Conservation (phyloP, 768 basidiomycete genomes). For the Rhizopogon vesiculosus region DNA sequence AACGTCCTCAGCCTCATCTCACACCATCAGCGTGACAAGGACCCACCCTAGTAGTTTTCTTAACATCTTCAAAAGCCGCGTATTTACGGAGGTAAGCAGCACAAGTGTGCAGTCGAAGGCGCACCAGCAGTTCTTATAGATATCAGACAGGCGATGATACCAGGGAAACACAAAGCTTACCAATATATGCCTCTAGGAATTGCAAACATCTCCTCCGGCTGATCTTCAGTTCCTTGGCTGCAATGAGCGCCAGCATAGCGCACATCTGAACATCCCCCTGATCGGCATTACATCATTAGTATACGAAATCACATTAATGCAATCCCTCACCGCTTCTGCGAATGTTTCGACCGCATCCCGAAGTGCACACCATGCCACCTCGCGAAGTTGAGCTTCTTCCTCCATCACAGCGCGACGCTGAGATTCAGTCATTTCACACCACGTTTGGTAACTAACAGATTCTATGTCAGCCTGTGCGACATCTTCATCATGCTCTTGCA, state of each 20-base stretch:
- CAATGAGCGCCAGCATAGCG: constrained; percentile 63
- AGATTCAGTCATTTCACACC: constrained; percentile 21
- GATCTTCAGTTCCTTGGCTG: constrained; percentile 53
- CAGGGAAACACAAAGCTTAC: constrained; percentile 33
- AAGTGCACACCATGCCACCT: constrained; percentile 55
- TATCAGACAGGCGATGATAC: neutral
- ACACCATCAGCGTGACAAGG: neutral
- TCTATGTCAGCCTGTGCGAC: constrained; percentile 26
- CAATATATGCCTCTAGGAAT: constrained; percentile 71
- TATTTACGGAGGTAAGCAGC: constrained; percentile 77
- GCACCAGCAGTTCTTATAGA: constrained; percentile 53
- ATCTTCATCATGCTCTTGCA: constrained; percentile 12
- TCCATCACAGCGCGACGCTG: constrained; percentile 26
- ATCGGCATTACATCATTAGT: constrained; percentile 1
- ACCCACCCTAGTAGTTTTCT: constrained; percentile 49
- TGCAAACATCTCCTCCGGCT: constrained; percentile 36
- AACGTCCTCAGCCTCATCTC: neutral
- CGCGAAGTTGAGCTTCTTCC: constrained; percentile 47
- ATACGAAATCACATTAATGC: neutral
- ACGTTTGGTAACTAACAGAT: constrained; percentile 9
- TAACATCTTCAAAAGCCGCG: constrained; percentile 45
- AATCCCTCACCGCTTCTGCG: constrained; percentile 49
- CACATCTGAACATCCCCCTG: constrained; percentile 83
- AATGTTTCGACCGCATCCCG: constrained; percentile 54
- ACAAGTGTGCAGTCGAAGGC: constrained; percentile 55